phyloP scores from a whole-genome alignment of 257 asterid genomes.

The Lavandula angustifolia region DNA sequence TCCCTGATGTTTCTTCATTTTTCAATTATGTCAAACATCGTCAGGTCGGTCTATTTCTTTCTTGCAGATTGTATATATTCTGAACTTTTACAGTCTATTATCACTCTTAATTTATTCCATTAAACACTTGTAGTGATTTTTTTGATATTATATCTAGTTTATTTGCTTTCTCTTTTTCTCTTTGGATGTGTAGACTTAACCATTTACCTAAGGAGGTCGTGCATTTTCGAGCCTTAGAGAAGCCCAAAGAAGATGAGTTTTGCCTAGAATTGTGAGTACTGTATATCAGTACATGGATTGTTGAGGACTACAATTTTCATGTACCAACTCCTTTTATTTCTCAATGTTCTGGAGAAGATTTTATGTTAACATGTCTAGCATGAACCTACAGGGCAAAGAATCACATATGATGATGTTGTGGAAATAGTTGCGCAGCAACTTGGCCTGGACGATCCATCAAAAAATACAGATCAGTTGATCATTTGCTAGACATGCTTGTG shows the following conservation, averaged over 20 bases:
- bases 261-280: constrained; percentile 85
- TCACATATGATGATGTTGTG: constrained; percentile 94
- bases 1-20: constrained; percentile 78
- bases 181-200: neutral
- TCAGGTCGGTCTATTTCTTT: constrained; percentile 56
- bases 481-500: constrained; percentile 85
- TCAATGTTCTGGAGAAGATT: neutral
- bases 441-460: constrained; percentile 86
- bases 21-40: constrained; percentile 93
- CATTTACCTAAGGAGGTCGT: constrained; percentile 59
- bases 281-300: constrained; percentile 17
- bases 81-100: constrained; percentile 6
- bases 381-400: constrained; percentile 73
- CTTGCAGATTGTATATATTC: neutral
- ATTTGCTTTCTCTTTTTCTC: neutral
- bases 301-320: constrained; percentile 24
- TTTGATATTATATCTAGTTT: neutral
- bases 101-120: constrained; percentile 2
- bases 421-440: constrained; percentile 86
- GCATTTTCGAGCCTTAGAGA: constrained; percentile 86
- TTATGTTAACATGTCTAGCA: constrained; percentile 28
- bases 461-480: constrained; percentile 84
- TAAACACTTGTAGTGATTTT: constrained; percentile 13
- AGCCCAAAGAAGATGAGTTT: constrained; percentile 92
- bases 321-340: constrained; percentile 26